These are phyloP conservation scores for Leccinum subrobustum DNA, from an alignment of 1,284 basidiomycete genomes.

Conservation along the genomic window DNA sequence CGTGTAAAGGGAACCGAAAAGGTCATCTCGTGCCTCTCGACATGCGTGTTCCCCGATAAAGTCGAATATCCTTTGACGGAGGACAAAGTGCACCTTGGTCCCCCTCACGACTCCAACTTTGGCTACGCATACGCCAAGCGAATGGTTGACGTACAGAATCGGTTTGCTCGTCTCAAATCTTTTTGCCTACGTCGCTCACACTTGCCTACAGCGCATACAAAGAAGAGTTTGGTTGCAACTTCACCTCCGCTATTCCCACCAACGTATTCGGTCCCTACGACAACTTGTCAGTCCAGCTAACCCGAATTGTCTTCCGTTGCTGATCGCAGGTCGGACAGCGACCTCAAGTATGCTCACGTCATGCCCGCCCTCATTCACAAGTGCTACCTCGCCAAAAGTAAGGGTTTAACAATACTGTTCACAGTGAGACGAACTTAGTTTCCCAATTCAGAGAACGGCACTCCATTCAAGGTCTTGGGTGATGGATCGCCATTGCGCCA, in stretches of 20 bases:
- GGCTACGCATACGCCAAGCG: slow-evolving; percentile 92
- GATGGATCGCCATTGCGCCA: slow-evolving; percentile 87
- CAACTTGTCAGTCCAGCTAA: slow-evolving; percentile 57
- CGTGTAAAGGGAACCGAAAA: slow-evolving; percentile 65
- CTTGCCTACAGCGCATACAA: slow-evolving; percentile 71
- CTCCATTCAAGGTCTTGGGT: slow-evolving; percentile 80
- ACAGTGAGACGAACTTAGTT: neutral
- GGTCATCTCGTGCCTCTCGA: slow-evolving; percentile 84
- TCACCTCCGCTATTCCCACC: slow-evolving; percentile 90
- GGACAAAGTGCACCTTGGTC: slow-evolving; percentile 83
- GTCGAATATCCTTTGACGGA: slow-evolving; percentile 88
- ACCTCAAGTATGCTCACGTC: slow-evolving; percentile 86
- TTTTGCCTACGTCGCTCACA: neutral
- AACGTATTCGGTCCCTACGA: slow-evolving; percentile 87
- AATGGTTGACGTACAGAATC: slow-evolving; percentile 91
- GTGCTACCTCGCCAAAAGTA: slow-evolving; percentile 85
- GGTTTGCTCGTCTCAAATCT: slow-evolving; percentile 47
- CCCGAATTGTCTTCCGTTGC: slow-evolving; percentile 1
- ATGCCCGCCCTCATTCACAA: slow-evolving; percentile 90
- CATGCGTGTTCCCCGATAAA: slow-evolving; percentile 87
- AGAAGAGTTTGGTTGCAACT: slow-evolving; percentile 87
- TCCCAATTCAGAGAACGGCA: slow-evolving; percentile 67
- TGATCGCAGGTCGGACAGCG: slow-evolving; percentile 43
- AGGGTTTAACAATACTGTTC: slow-evolving; percentile 17
- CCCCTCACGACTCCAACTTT: slow-evolving; percentile 88